Evolutionary conservation across 306 rosid genomes (phyloP), one percentile per base, ranked within the genome.

Genomic region (Citrullus amarus): DNA sequence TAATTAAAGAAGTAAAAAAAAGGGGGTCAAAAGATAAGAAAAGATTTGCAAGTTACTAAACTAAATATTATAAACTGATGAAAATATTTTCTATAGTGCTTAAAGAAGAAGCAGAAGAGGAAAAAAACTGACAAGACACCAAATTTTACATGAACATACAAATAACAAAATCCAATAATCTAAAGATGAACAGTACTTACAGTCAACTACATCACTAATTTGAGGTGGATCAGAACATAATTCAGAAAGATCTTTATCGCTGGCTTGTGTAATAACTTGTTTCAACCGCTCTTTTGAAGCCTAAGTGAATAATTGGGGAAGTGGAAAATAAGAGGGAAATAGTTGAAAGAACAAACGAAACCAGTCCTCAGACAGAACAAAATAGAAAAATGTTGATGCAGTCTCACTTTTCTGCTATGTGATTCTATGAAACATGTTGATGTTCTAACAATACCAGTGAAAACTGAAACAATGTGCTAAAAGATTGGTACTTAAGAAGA

Each of bases 281-380:
- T 88, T 90, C 86, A 95, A 78, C 72, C 87, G 85, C 87, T 92
- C 89, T 83, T 89, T 87, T 79, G 96, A 91, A 76, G 83, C 96
- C 99, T 95, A 81, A 80, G 32, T 74, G 50, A 74, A 82, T 75
- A 15, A 76, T 80, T 39, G 74, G 60, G 28, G 75, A 43, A 68
- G 39, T 57, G 74, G 10, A 65, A 83, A 14, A 74, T 91, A 83
- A 86, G 63, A 80, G 54, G 51, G 73, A 72, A 74, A 77, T 43
- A 30, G 51, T 58, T 25, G 62, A 74, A 74, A 56, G 32, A 74
- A 54, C 48, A 74, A 32, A 54, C 15, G 16, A 74, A 74, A 54
- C 25, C 17, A 53, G 4, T 32, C 48, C 48, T 16, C 22, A 74
- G 30, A 51, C 36, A 53, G n/a, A 53, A 54, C 17, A 16, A 53